Percentiles rank a stretch among this genome's conserved stretches.
Conservation (phyloP, 192 early-diverging fungal species). For the Coemansia sp. region DNA sequence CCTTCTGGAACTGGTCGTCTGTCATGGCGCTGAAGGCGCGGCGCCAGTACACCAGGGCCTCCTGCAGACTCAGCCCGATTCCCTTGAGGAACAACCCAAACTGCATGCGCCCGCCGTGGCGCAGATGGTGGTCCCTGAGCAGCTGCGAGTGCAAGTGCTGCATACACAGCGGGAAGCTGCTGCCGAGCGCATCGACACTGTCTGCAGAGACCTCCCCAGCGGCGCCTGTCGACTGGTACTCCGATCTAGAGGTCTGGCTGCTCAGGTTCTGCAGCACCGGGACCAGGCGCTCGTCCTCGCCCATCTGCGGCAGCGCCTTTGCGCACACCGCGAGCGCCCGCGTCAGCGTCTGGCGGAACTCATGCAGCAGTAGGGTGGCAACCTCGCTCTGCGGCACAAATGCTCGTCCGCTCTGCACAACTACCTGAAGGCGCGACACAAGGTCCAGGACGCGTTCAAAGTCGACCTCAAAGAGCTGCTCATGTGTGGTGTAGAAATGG, state of each 20-base stretch:
- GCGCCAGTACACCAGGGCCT: constrained; percentile 92
- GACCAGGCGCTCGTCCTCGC: constrained; percentile 87
- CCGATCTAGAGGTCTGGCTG: constrained; percentile 73
- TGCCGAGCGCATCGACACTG: constrained; percentile 66
- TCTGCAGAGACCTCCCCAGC: constrained; percentile 63
- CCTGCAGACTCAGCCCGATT: constrained; percentile 82
- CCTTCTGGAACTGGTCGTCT: constrained; percentile 90
- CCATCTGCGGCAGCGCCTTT: constrained; percentile 78
- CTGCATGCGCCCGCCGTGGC: constrained; percentile 87
- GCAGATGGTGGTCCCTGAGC: constrained; percentile 72
- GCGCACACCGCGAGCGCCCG: constrained; percentile 62
- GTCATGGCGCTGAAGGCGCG: constrained; percentile 74
- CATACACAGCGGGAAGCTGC: constrained; percentile 93
- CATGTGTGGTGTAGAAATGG: constrained; percentile 35
- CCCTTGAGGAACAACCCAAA: constrained; percentile 95
- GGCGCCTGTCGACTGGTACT: constrained; percentile 58
- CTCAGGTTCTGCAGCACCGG: constrained; percentile 87
- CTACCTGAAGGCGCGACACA: constrained; percentile 61
- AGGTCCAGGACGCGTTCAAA: constrained; percentile 70
- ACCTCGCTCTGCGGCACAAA: constrained; percentile 76
- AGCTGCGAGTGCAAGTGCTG: constrained; percentile 73
- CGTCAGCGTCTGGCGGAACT: constrained; percentile 68
- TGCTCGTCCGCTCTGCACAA: constrained; percentile 63
- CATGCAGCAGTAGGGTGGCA: constrained; percentile 68
- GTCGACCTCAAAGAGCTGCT: constrained; percentile 60